Conservation (phyloP, 495 filamentous ascomycete genomes). For the Cercophora scortea region DNA sequence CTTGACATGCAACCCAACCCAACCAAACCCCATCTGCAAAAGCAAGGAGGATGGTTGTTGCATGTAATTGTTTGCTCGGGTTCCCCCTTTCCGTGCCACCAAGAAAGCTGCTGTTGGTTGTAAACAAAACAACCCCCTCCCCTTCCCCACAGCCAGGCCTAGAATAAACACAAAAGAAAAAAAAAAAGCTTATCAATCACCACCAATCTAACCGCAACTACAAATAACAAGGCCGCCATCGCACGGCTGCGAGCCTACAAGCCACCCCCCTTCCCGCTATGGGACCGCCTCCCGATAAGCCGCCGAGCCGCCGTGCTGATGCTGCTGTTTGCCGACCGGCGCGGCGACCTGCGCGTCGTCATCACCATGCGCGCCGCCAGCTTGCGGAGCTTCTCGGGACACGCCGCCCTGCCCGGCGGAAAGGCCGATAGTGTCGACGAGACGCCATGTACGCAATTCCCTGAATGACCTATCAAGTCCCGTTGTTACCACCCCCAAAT, state of each 20-base stretch:
- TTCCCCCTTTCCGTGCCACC: too few species aligned
- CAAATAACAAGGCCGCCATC: constrained; percentile 55
- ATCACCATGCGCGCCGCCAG: constrained; percentile 78
- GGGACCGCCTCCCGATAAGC: constrained; percentile 55
- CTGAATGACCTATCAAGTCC: not conserved
- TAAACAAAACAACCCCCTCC: too few species aligned
- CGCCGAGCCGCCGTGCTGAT: constrained; percentile 77
- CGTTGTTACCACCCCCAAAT: too few species aligned
- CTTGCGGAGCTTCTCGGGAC: constrained; percentile 61
- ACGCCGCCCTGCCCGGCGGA: constrained; percentile 84
- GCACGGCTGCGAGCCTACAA: constrained; percentile 66
- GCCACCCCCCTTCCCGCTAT: constrained; percentile 46
- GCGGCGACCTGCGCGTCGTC: constrained; percentile 71
- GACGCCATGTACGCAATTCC: constrained; percentile 34
- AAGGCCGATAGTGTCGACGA: constrained; percentile 43
- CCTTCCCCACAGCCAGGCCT: too few species aligned
- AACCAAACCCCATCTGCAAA: too few species aligned
- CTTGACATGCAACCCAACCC: too few species aligned
- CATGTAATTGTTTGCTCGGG: too few species aligned
- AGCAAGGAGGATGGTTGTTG: too few species aligned
- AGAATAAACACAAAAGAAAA: too few species aligned
- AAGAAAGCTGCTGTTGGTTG: too few species aligned
- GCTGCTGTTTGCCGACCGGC: constrained; percentile 72
- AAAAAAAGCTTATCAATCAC: too few species aligned
- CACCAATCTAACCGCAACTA: too few species aligned